phyloP scores from a whole-genome alignment of 139 green algal species.

The Nannochloris sp. region DNA sequence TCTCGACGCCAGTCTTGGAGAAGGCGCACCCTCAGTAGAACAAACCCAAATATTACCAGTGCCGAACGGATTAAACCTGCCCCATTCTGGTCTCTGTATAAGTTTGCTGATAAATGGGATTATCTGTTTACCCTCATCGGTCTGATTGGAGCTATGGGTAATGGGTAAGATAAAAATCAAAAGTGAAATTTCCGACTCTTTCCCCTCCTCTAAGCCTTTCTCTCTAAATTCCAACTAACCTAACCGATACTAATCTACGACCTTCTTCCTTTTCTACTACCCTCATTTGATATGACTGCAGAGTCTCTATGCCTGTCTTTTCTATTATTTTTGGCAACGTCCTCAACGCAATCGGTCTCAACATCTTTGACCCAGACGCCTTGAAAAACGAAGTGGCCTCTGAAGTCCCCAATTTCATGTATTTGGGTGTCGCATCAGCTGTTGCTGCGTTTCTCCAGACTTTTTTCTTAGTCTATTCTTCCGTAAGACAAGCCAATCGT shows the following conservation, averaged over 20 bases:
- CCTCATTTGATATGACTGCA: neutral
- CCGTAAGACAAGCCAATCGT: constrained; percentile 16
- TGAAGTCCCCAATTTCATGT: constrained; percentile 56
- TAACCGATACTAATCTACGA: neutral
- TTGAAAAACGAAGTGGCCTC: constrained; percentile 10
- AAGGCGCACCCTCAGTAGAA: too few species aligned
- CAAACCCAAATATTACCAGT: too few species aligned
- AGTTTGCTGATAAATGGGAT: constrained; percentile 23
- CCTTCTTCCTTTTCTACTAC: neutral
- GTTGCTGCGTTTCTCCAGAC: constrained; percentile 38
- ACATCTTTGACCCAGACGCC: neutral
- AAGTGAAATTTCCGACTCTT: too few species aligned
- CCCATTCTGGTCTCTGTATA: neutral
- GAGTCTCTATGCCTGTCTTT: constrained; percentile 49
- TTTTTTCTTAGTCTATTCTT: constrained; percentile 30
- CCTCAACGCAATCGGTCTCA: constrained; percentile 25
- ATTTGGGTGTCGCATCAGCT: constrained; percentile 43
- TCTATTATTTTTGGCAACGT: constrained; percentile 59
- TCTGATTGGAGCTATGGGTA: constrained; percentile 14
- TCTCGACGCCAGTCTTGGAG: too few species aligned
- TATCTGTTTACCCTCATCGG: constrained; percentile 18
- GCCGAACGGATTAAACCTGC: neutral
- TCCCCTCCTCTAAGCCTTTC: neutral
- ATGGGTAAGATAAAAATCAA: constrained; percentile 5
- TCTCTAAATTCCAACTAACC: neutral